These are phyloP conservation scores for Pezicula radicicola DNA, from an alignment of 2,329 filamentous ascomycete genomes.

Conservation along the genomic window DNA sequence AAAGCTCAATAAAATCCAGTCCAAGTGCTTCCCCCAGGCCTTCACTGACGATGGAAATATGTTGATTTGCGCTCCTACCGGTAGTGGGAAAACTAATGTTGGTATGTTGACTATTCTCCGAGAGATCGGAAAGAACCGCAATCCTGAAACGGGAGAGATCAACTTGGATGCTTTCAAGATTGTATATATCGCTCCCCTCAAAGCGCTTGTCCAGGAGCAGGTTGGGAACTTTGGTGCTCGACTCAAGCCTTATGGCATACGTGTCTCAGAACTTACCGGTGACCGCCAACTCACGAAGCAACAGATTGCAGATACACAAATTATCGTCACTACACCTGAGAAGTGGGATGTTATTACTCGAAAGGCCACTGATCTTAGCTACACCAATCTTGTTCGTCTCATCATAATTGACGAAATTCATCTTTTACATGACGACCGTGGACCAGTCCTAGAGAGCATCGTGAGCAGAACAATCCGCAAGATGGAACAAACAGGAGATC, in stretches of 20 bases:
- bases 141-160: slow-evolving; percentile 87
- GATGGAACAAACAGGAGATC: slow-evolving; percentile 90
- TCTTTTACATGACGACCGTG: slow-evolving; percentile 93
- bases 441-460: slow-evolving; percentile 94
- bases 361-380: slow-evolving; percentile 94
- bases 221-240: slow-evolving; percentile 96
- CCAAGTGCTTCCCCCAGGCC: slow-evolving; percentile 85
- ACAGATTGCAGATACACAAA: slow-evolving; percentile 95
- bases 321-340: slow-evolving; percentile 97
- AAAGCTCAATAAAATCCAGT: slow-evolving; percentile 92
- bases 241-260: slow-evolving; percentile 85
- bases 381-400: slow-evolving; percentile 93
- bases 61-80: slow-evolving; percentile 95
- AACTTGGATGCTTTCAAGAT: slow-evolving; percentile 98
- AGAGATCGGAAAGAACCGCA: slow-evolving; percentile 93
- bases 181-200: slow-evolving; percentile 93
- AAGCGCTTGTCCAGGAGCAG: slow-evolving; percentile 95
- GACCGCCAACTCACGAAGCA: slow-evolving; percentile 98
- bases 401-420: slow-evolving; percentile 99
- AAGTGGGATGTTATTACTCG: slow-evolving; percentile 99
- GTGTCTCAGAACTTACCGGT: slow-evolving; percentile 92
- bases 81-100: slow-evolving; percentile 97
- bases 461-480: slow-evolving; percentile 91
- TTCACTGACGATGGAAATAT: slow-evolving; percentile 96
- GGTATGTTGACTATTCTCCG: slow-evolving; percentile 95